These are phyloP conservation scores for Sodiomyces alkalinus DNA, from an alignment of 2,329 filamentous ascomycete genomes.

Conservation along the genomic window DNA sequence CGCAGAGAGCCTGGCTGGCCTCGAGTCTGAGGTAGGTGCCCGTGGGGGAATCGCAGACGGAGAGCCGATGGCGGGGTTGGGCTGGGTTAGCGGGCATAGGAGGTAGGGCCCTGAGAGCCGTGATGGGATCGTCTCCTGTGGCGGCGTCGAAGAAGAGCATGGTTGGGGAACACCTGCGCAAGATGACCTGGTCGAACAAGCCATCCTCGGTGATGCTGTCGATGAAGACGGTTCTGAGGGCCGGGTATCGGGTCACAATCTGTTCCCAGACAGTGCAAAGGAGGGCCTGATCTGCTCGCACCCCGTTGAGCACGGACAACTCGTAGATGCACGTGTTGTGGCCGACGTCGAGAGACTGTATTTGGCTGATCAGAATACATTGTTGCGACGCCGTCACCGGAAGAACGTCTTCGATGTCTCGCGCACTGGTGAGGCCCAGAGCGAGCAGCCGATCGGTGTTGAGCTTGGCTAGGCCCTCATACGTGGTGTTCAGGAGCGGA, in stretches of 20 bases:
- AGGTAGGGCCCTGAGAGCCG: constrained; percentile 25
- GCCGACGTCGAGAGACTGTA: constrained; percentile 23
- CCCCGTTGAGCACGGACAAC: constrained; percentile 21
- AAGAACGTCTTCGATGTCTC: constrained; percentile 32
- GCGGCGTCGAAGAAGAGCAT: constrained; percentile 38
- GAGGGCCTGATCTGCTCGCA: constrained; percentile 23
- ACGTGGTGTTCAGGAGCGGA: constrained; percentile 29
- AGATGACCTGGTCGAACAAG: constrained; percentile 33
- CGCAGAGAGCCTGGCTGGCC: constrained; percentile 34
- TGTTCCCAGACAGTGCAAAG: constrained; percentile 35
- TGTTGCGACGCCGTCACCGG: constrained; percentile 33
- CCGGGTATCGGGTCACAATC: constrained; percentile 27
- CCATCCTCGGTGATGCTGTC: constrained; percentile 32
- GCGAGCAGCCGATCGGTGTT: constrained; percentile 24
- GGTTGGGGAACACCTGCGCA: constrained; percentile 29
- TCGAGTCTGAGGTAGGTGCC: constrained; percentile 34
- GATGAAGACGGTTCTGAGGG: constrained; percentile 34
- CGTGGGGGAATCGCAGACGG: constrained; percentile 28
- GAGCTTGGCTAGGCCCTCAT: constrained; percentile 28
- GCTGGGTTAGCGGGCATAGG: constrained; percentile 19
- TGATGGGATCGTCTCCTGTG: constrained; percentile 20
- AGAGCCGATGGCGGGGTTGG: constrained; percentile 32
- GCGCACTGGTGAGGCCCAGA: constrained; percentile 23
- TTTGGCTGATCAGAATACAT: constrained; percentile 31
- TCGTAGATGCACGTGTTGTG: constrained; percentile 32